A percentile compares a stretch with the other conserved stretches of the same genome.
Conservation (phyloP, 345 rosid genomes). For the Corchorus olitorius region DNA sequence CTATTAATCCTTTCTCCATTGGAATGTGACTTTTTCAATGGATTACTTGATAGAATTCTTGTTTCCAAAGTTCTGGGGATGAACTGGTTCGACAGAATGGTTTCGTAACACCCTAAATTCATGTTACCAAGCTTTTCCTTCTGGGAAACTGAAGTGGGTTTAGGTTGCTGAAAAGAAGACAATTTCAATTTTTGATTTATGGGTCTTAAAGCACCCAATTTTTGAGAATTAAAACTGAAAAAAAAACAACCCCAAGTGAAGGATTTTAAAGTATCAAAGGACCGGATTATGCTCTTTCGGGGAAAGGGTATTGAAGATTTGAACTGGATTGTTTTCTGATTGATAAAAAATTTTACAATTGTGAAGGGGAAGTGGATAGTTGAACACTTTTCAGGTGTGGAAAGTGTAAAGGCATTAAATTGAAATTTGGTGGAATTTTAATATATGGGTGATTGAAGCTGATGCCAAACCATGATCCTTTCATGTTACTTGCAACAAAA, state of each 20-base stretch:
- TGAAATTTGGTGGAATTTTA: no score
- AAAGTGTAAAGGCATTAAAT: background rate
- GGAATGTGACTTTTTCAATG: constrained; percentile 17
- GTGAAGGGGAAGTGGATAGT: background rate
- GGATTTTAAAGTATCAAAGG: constrained; percentile 7
- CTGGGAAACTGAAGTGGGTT: background rate
- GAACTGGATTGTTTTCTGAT: constrained; percentile 7
- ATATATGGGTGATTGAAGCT: no score
- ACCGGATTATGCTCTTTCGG: background rate
- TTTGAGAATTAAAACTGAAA: background rate
- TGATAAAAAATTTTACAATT: background rate
- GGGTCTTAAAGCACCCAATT: constrained; percentile 24
- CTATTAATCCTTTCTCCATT: background rate
- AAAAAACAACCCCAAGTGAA: background rate
- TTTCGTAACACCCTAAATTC: constrained; percentile 10
- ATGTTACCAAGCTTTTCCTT: constrained; percentile 5
- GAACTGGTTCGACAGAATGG: background rate
- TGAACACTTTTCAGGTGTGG: background rate
- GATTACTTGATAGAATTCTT: background rate
- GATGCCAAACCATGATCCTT: constrained; percentile 6
- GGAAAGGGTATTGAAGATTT: constrained; percentile 6
- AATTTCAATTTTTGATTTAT: constrained; percentile 19
- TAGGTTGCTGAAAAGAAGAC: constrained; percentile 10
- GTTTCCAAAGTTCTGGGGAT: constrained; percentile 10
- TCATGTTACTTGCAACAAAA: background rate